A percentile compares a stretch with the other conserved stretches of the same genome.
These are phyloP conservation scores for Fusarium vanettenii DNA, from an alignment of 2,329 filamentous ascomycete species.

Conservation along the genomic window DNA sequence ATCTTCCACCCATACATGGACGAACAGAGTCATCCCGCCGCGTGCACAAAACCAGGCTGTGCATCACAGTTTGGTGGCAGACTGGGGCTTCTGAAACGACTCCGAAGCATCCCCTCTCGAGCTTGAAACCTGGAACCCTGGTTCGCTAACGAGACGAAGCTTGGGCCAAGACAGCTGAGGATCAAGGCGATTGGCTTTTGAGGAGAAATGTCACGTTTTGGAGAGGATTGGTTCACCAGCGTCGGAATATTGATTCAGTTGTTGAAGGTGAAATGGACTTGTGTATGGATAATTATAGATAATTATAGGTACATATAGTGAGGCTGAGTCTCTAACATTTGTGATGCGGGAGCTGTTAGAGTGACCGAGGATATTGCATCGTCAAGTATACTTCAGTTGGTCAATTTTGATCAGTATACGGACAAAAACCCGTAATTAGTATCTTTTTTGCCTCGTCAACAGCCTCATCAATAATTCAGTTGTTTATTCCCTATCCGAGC, in stretches of 20 bases:
- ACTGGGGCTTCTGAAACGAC: constrained; percentile 30
- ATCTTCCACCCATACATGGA: not conserved
- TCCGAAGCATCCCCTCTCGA: constrained; percentile 15
- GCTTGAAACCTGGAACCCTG: constrained; percentile 27
- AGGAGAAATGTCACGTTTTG: constrained; percentile 16
- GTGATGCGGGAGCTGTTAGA: not conserved
- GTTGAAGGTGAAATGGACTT: not conserved
- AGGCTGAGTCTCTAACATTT: not conserved
- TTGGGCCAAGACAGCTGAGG: constrained; percentile 17
- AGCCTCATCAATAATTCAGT: constrained; percentile 4
- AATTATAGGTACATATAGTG: not conserved
- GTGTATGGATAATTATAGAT: not conserved
- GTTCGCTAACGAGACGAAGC: constrained; percentile 37
- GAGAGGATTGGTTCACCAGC: not conserved
- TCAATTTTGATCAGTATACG: not conserved
- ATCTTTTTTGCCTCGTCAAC: not conserved
- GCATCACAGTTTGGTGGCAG: constrained; percentile 11
- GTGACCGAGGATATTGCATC: not conserved
- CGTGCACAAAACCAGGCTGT: not conserved
- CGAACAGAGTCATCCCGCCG: not conserved
- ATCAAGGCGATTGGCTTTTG: constrained; percentile 17
- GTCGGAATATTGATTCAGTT: not conserved
- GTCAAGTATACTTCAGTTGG: not conserved
- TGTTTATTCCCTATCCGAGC: constrained; percentile 1
- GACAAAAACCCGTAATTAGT: not conserved